Evolutionary conservation across 371 early-diverging fungal genomes (phyloP).

Genomic region (Apophysomyces variabilis): DNA sequence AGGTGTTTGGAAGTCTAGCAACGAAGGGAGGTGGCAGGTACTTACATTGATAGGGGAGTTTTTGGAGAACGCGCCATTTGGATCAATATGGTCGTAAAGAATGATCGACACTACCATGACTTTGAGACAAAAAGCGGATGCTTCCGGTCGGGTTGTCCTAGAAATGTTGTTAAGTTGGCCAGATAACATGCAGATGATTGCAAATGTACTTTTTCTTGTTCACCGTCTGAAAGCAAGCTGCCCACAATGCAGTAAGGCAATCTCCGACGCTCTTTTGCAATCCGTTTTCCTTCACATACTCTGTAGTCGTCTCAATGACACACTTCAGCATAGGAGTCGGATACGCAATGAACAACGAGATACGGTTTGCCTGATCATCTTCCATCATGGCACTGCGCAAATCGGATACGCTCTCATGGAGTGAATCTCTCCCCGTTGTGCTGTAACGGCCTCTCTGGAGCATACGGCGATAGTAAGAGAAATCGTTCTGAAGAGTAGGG

Average conservation of each 20-base stretch:
- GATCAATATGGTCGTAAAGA: constrained; percentile 88
- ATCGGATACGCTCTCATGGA: constrained; percentile 39
- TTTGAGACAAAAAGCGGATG: constrained; percentile 70
- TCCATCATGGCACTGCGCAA: constrained; percentile 70
- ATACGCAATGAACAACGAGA: constrained; percentile 95
- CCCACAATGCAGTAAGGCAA: constrained; percentile 69
- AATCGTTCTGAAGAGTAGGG: constrained; percentile 94
- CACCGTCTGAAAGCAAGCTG: constrained; percentile 72
- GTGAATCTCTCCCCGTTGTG: constrained; percentile 14
- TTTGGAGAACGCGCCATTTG: constrained; percentile 79
- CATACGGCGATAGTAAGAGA: constrained; percentile 94
- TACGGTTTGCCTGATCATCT: constrained; percentile 89
- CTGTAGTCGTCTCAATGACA: constrained; percentile 75
- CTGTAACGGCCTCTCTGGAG: constrained; percentile 69
- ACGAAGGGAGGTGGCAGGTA: constrained; percentile 11
- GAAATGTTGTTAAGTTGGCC: background rate
- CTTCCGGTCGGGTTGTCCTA: constrained; percentile 55
- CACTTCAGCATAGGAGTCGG: constrained; percentile 91
- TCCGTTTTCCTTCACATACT: constrained; percentile 54
- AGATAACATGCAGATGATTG: background rate
- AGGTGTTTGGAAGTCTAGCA: background rate
- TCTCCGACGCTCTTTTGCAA: constrained; percentile 64
- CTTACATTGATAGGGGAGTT: constrained; percentile 80
- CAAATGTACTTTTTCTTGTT: constrained; percentile 52
- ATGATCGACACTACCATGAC: constrained; percentile 89